A percentile compares a stretch with the other conserved stretches of the same genome.
These are phyloP conservation scores for Boletus coccyginus DNA, from an alignment of 768 basidiomycete genomes.

Conservation along the genomic window DNA sequence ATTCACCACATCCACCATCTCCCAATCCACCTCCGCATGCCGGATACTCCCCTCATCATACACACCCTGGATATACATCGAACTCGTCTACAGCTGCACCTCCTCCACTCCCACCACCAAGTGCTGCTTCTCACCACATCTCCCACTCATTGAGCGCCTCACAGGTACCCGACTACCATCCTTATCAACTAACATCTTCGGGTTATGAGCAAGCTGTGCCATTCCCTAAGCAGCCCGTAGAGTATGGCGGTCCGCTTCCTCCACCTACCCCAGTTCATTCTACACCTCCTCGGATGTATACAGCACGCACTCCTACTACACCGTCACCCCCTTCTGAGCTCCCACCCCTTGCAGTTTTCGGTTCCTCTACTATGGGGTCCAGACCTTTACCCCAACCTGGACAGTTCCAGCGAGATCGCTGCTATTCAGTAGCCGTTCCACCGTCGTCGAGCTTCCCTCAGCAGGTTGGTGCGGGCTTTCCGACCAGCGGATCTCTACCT, in stretches of 20 bases:
- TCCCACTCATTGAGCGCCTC: constrained; percentile 30
- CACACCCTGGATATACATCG: constrained; percentile 13
- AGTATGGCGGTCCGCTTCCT: constrained; percentile 17
- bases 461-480: constrained; percentile 17
- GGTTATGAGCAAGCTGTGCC: constrained; percentile 20
- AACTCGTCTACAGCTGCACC: constrained; percentile 4
- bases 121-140: constrained; percentile 16
- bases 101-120: constrained; percentile 10
- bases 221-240: constrained; percentile 27
- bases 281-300: constrained; percentile 25
- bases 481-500: constrained; percentile 16
- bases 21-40: constrained; percentile 13
- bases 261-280: constrained; percentile 24
- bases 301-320: constrained; percentile 13
- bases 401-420: constrained; percentile 29
- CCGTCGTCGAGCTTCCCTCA: constrained; percentile 34
- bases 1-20: constrained; percentile 34
- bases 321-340: constrained; percentile 28
- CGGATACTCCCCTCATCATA: constrained; percentile 21
- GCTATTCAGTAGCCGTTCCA: constrained; percentile 26
- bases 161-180: constrained; percentile 25
- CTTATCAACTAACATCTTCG: constrained; percentile 19
- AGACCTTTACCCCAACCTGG: constrained; percentile 33
- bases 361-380: constrained; percentile 17
- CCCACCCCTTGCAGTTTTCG: constrained; percentile 2